Conservation (phyloP, 768 basidiomycete species). For the Serendipita indica region DNA sequence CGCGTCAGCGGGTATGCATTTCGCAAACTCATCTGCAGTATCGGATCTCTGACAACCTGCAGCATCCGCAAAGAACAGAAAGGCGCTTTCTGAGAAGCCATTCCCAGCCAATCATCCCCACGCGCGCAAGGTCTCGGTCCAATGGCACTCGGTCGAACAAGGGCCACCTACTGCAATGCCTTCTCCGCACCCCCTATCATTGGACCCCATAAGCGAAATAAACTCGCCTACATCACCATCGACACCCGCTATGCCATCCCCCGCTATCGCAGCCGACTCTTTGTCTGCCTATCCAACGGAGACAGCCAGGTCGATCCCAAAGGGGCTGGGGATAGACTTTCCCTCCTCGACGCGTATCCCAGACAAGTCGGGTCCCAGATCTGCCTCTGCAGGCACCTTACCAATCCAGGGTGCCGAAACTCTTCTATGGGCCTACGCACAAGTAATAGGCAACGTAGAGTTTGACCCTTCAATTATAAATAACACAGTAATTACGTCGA, state of each 20-base stretch:
- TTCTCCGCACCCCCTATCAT: constrained; percentile 23
- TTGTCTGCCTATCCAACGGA: background rate
- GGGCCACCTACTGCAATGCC: constrained; percentile 13
- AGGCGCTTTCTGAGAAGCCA: background rate
- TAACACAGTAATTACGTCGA: constrained; percentile 3
- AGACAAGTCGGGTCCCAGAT: background rate
- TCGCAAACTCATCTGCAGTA: background rate
- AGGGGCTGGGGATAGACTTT: background rate
- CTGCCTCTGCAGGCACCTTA: constrained; percentile 13
- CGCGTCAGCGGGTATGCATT: background rate
- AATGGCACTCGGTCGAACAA: constrained; percentile 16
- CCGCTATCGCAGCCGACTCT: constrained; percentile 13
- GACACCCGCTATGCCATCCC: constrained; percentile 31
- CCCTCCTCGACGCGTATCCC: background rate
- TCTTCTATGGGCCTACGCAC: constrained; percentile 74
- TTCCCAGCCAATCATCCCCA: constrained; percentile 42
- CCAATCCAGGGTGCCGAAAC: constrained; percentile 37
- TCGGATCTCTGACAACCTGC: background rate
- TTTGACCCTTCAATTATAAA: constrained; percentile 25
- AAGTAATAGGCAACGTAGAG: constrained; percentile 53
- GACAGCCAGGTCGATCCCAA: background rate
- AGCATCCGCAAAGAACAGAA: background rate
- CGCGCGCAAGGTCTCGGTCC: constrained; percentile 56
- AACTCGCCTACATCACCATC: constrained; percentile 27
- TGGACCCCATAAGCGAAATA: constrained; percentile 36